phyloP scores from a whole-genome alignment of 441 rosid genomes.

The Syzygium syzygioides region DNA sequence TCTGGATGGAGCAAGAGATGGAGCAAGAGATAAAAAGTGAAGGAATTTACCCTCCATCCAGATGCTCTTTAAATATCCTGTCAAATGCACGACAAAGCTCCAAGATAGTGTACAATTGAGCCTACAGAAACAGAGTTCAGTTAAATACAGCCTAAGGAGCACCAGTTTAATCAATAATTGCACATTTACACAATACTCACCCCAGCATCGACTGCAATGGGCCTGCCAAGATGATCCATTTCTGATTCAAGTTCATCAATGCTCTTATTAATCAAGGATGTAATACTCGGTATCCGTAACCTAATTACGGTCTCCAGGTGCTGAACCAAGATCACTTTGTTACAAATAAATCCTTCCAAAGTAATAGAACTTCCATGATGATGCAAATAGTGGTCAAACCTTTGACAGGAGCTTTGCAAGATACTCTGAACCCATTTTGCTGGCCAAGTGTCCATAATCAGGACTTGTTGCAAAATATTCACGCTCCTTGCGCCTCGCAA shows the following conservation, averaged over 20 bases:
- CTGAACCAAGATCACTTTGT: slow-evolving; percentile 1
- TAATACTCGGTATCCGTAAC: slow-evolving; percentile 17
- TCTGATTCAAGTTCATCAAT: slow-evolving; percentile 21
- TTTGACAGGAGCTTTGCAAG: slow-evolving; percentile 14
- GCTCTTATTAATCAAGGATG: slow-evolving; percentile 18
- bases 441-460: slow-evolving; percentile 17
- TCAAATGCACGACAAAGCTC: slow-evolving; percentile 20
- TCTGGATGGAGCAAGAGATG: not conserved
- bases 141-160: not conserved
- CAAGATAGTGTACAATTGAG: slow-evolving; percentile 15
- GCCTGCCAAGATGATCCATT: slow-evolving; percentile 20
- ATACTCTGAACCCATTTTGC: slow-evolving; percentile 19
- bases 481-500: slow-evolving; percentile 15
- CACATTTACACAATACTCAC: not conserved
- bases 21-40: not conserved
- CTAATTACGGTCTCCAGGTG: slow-evolving; percentile 13
- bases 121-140: not conserved
- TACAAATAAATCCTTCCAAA: not conserved
- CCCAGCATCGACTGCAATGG: slow-evolving; percentile 15
- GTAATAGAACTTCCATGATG: not conserved
- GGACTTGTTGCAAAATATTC: slow-evolving; percentile 17
- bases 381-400: not conserved
- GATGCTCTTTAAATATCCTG: slow-evolving; percentile 17
- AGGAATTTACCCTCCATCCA: slow-evolving; percentile 16
- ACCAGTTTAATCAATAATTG: not conserved